Evolutionary conservation across 2,329 filamentous ascomycete species (phyloP).

Genomic region (Botrytis fragariae): DNA sequence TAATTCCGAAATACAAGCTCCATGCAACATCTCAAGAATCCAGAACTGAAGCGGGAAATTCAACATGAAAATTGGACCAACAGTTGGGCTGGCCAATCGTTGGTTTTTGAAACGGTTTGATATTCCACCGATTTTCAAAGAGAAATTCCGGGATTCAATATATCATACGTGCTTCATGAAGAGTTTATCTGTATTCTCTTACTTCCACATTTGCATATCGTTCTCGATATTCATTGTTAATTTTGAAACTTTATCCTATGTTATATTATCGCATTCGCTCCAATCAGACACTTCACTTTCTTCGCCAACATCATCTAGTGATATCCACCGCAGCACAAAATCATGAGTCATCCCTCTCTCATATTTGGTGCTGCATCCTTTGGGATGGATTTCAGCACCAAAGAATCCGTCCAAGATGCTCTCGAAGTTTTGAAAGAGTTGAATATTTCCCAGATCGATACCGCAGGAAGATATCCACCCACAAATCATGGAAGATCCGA

Average conservation of each 20-base stretch:
- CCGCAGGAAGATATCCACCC: conserved; percentile 22
- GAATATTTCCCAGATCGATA: conserved; percentile 20
- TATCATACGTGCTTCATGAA: neutral
- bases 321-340: neutral
- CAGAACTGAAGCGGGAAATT: neutral
- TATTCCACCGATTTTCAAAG: neutral
- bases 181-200: rapidly evolving
- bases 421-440: conserved; percentile 11
- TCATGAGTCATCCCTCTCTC: neutral
- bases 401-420: neutral
- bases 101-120: neutral
- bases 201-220: neutral
- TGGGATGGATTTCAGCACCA: conserved; percentile 4
- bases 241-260: neutral
- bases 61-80: neutral
- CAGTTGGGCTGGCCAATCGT: neutral
- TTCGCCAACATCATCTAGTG: neutral
- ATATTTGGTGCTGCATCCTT: conserved; percentile 18
- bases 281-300: neutral
- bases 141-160: neutral
- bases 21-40: neutral
- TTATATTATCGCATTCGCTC: neutral
- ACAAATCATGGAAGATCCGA: conserved; percentile 18
- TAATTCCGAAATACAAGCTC: neutral
- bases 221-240: neutral